Conservation (phyloP, 257 asterid species). For the Capsicum baccatum region DNA sequence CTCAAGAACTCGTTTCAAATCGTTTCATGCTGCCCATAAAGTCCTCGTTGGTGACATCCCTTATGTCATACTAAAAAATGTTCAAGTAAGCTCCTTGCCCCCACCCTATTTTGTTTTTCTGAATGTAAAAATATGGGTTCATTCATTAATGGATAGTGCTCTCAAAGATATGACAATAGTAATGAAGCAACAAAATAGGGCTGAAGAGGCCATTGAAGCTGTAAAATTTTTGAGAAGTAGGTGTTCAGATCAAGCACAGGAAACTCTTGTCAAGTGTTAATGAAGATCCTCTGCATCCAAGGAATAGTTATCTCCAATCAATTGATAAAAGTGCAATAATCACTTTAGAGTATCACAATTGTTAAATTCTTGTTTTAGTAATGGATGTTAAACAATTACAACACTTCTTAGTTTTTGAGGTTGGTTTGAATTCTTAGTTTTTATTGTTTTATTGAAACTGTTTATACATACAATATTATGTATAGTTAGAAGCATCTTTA, state of each 20-base stretch:
- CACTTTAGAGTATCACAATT: no score
- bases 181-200: slow-evolving; percentile 97
- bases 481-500: no score
- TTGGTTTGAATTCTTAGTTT: no score
- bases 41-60: slow-evolving; percentile 94
- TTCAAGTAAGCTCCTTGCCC: slow-evolving; percentile 60
- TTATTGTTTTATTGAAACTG: no score
- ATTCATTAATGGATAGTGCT: slow-evolving; percentile 62
- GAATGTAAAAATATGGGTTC: neutral
- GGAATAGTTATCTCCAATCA: no score
- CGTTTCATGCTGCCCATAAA: slow-evolving; percentile 79
- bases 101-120: neutral
- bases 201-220: slow-evolving; percentile 96
- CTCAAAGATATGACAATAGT: slow-evolving; percentile 98
- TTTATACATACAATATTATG: no score
- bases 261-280: slow-evolving; percentile 72
- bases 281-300: no score
- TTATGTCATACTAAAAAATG: slow-evolving; percentile 89
- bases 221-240: slow-evolving; percentile 79
- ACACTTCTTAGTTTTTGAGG: no score
- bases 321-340: no score
- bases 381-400: no score
- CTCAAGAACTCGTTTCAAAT: slow-evolving; percentile 71
- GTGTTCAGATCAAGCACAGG: slow-evolving; percentile 97
- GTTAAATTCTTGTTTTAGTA: no score